phyloP scores from a whole-genome alignment of 768 basidiomycete species.

The Lactarius sanguifluus region DNA sequence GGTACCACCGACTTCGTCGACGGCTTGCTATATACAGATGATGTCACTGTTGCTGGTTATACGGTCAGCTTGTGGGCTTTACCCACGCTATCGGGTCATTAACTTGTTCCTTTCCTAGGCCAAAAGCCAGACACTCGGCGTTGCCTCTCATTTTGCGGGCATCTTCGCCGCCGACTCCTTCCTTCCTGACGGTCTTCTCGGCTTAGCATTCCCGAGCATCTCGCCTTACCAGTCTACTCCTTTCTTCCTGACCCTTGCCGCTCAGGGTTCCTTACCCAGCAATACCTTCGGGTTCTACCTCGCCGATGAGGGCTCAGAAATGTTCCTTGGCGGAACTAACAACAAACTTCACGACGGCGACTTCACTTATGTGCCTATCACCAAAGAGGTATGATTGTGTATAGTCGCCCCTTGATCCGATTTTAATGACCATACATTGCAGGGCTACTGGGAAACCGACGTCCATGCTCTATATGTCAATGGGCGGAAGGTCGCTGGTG shows the following conservation, averaged over 20 bases:
- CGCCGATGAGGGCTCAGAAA: slow-evolving; percentile 34
- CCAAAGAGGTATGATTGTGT: slow-evolving; percentile 3
- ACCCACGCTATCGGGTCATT: not conserved
- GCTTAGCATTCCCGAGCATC: slow-evolving; percentile 39
- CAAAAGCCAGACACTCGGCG: slow-evolving; percentile 44
- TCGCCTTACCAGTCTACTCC: slow-evolving; percentile 31
- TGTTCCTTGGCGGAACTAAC: slow-evolving; percentile 20
- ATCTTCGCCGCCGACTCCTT: slow-evolving; percentile 28
- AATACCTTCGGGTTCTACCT: slow-evolving; percentile 52
- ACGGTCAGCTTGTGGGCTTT: slow-evolving; percentile 25
- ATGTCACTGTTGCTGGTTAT: slow-evolving; percentile 5
- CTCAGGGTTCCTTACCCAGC: slow-evolving; percentile 36
- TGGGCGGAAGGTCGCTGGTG: not conserved
- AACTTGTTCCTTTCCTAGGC: slow-evolving; percentile 22
- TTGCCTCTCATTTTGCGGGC: slow-evolving; percentile 41
- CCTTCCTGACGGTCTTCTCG: slow-evolving; percentile 44
- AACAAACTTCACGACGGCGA: not conserved
- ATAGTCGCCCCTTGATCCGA: not conserved
- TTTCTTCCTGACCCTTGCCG: slow-evolving; percentile 44
- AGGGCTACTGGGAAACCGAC: slow-evolving; percentile 30
- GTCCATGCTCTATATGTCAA: slow-evolving; percentile 19
- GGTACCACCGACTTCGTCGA: slow-evolving; percentile 39
- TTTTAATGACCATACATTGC: not conserved
- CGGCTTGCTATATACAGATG: slow-evolving; percentile 45
- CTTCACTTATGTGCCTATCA: slow-evolving; percentile 14